phyloP scores from a whole-genome alignment of 345 rosid species.

The Arabis hirsuta region DNA sequence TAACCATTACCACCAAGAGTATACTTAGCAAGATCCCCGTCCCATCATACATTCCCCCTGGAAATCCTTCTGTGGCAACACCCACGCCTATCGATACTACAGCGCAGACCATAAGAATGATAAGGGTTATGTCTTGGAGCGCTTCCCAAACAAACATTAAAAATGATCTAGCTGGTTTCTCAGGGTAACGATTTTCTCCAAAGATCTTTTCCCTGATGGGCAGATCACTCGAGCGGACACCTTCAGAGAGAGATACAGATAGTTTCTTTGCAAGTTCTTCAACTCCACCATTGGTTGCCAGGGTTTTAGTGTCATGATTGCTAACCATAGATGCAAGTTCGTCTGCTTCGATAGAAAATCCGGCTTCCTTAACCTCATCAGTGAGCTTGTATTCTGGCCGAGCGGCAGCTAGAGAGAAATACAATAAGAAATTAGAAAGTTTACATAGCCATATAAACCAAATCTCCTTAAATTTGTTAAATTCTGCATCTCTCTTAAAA shows the following conservation, averaged over 20 bases:
- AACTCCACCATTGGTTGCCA: slow-evolving; percentile 62
- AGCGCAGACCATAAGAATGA: slow-evolving; percentile 56
- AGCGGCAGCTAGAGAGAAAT: slow-evolving; percentile 55
- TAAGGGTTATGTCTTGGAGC: slow-evolving; percentile 53
- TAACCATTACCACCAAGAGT: slow-evolving; percentile 78
- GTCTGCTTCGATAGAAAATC: slow-evolving; percentile 71
- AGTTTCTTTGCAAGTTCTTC: slow-evolving; percentile 62
- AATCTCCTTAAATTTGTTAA: slow-evolving; percentile 10
- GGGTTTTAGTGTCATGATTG: slow-evolving; percentile 55
- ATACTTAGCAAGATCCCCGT: slow-evolving; percentile 77
- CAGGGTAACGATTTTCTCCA: slow-evolving; percentile 62
- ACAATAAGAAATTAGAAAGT: neutral
- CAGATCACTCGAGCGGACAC: slow-evolving; percentile 54
- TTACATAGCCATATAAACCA: slow-evolving; percentile 8
- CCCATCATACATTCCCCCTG: slow-evolving; percentile 57
- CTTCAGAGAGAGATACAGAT: slow-evolving; percentile 54
- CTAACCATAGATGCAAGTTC: slow-evolving; percentile 73
- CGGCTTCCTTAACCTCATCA: slow-evolving; percentile 60
- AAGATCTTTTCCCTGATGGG: slow-evolving; percentile 57
- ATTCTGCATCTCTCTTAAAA: slow-evolving; percentile 19
- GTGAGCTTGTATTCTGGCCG: slow-evolving; percentile 57
- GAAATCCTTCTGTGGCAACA: slow-evolving; percentile 63
- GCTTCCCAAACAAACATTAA: slow-evolving; percentile 59
- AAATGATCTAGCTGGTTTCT: slow-evolving; percentile 61
- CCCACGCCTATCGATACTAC: slow-evolving; percentile 80